phyloP scores from a whole-genome alignment of 2,329 filamentous ascomycete genomes.

The Raffaelea deltoideospora region DNA sequence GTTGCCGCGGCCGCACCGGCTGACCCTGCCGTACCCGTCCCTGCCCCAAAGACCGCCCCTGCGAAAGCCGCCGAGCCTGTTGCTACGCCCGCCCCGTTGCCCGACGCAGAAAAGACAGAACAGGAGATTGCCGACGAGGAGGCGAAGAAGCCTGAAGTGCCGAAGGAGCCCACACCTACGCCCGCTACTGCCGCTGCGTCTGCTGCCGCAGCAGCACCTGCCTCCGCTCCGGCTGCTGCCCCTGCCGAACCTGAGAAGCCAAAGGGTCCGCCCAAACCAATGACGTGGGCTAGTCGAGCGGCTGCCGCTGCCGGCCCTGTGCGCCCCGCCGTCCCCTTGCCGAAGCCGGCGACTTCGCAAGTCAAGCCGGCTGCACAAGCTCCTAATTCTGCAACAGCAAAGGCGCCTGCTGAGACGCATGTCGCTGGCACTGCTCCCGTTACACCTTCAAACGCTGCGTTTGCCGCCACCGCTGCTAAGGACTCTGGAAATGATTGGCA shows the following conservation, averaged over 20 bases:
- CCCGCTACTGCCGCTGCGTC: slow-evolving; percentile 34
- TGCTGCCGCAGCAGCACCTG: slow-evolving; percentile 16
- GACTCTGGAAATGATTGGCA: slow-evolving; percentile 65
- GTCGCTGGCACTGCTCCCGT: slow-evolving; percentile 28
- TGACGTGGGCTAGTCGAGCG: slow-evolving; percentile 60
- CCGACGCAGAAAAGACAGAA: slow-evolving; percentile 34
- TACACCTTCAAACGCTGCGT: slow-evolving; percentile 8
- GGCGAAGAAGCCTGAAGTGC: slow-evolving; percentile 45
- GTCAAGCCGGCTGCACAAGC: slow-evolving; percentile 28
- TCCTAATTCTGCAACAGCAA: slow-evolving; percentile 34
- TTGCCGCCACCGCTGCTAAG: slow-evolving; percentile 27
- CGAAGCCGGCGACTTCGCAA: slow-evolving; percentile 46
- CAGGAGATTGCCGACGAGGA: slow-evolving; percentile 41
- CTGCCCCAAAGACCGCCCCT: slow-evolving; percentile 12
- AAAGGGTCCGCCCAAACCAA: slow-evolving; percentile 39
- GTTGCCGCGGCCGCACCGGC: not conserved
- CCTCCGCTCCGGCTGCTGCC: slow-evolving; percentile 18
- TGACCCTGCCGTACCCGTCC: not conserved
- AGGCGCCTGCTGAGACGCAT: slow-evolving; percentile 31
- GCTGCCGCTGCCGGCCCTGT: slow-evolving; percentile 42
- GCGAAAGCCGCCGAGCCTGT: slow-evolving; percentile 17
- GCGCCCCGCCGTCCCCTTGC: slow-evolving; percentile 34
- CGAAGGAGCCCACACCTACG: slow-evolving; percentile 45
- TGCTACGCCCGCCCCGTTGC: slow-evolving; percentile 12
- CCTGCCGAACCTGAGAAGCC: slow-evolving; percentile 29